Base-by-base conservation (phyloP, 306 rosid species). In the Trichosanthes cucumerina region DNA sequence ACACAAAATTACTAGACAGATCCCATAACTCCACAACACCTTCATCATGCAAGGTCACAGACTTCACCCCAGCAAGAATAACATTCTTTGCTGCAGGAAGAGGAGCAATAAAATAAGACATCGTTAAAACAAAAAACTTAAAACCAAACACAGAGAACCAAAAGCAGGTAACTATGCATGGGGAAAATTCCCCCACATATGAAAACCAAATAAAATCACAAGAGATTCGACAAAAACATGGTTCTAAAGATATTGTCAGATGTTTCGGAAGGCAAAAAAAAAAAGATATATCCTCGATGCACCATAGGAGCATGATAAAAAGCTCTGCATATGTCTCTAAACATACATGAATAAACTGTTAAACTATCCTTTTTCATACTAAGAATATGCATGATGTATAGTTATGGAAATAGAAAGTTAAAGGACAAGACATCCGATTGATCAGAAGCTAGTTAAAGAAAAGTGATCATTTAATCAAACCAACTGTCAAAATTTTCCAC, bases 11-110 rank as follows among this genome's bases (percentile, higher is more conserved):
- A 80, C 97, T 77, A 38, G 96, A 90, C 44, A 93, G 82, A 88
- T 90, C 97, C 97, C 97, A 93, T 33, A 91, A 76, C 87, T 93
- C 91, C 76, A 90, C 91, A 7, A 46, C 81, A 79, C 91, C 92
- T 78, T 93, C 97, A 81, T 93, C 97, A 33, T 93, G 97, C 87
- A 93, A 86, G 59, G 92, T 91, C 89, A 93, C 93, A 60, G 97
- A 89, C 82, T 90, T 93, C 71, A 93, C 96, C 50, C 97, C 97
- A 70, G 97, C 97, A 84, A 92, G 96, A 80, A 95, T 86, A 78
- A 92, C 97, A 82, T 95, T 92, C 87, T 95, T 95, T 0, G 97
- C 98, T 95, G 95, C 91, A 89, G 24, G 72, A 66, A 83, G 58
- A 78, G 15, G 7, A 8, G 43, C 24, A 16, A 76, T 15, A 57